Percentiles rank a stretch among this genome's conserved stretches.
phyloP scores from a whole-genome alignment of 2,329 filamentous ascomycete species.

The Microthyrium microscopicum region DNA sequence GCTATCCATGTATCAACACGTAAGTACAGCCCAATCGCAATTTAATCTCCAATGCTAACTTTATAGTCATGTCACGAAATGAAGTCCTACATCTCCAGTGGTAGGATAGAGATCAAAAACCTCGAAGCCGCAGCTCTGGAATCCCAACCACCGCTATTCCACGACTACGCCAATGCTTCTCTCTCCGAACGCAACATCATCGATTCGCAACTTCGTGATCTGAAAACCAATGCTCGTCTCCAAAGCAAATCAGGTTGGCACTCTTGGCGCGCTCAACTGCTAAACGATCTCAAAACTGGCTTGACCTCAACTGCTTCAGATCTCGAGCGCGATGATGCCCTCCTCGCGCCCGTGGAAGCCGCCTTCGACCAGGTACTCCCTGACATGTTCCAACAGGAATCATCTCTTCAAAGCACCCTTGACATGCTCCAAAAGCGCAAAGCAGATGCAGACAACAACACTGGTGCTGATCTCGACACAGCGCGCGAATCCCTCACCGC shows the following conservation, averaged over 20 bases:
- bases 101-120: slow-evolving; percentile 72
- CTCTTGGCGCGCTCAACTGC: slow-evolving; percentile 84
- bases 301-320: slow-evolving; percentile 59
- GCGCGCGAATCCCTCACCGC: slow-evolving; percentile 52
- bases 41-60: slow-evolving; percentile 31
- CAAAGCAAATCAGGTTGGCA: slow-evolving; percentile 97
- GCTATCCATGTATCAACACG: slow-evolving; percentile 86
- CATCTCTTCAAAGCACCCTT: slow-evolving; percentile 45
- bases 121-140: slow-evolving; percentile 80
- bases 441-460: slow-evolving; percentile 59
- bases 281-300: slow-evolving; percentile 65
- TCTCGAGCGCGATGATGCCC: slow-evolving; percentile 56
- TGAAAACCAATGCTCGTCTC: slow-evolving; percentile 80
- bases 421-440: slow-evolving; percentile 54
- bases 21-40: too few relatives aligned
- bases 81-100: slow-evolving; percentile 92
- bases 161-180: slow-evolving; percentile 74
- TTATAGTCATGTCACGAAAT: slow-evolving; percentile 75
- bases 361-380: slow-evolving; percentile 55
- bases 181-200: slow-evolving; percentile 72
- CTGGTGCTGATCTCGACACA: slow-evolving; percentile 59
- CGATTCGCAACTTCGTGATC: slow-evolving; percentile 95
- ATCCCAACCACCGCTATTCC: slow-evolving; percentile 81
- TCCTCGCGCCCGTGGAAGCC: slow-evolving; percentile 50
- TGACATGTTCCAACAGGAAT: slow-evolving; percentile 40